These are phyloP conservation scores for Zygosaccharomyces pseudorouxii DNA, from an alignment of 805 yeast genomes.

Conservation along the genomic window DNA sequence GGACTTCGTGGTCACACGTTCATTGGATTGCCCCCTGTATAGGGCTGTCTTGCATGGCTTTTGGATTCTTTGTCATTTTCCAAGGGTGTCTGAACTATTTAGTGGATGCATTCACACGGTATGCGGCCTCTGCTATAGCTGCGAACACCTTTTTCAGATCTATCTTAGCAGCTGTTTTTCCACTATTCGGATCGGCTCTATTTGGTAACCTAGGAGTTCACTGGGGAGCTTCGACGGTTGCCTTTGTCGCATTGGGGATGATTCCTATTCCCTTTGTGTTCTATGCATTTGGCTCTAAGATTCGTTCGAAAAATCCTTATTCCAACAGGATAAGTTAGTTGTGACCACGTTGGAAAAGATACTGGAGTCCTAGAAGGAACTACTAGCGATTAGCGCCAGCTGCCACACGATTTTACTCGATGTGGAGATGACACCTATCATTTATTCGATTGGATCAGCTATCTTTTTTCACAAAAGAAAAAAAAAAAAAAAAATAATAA, in stretches of 20 bases:
- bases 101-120: conserved; percentile 53
- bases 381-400: no score
- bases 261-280: conserved; percentile 56
- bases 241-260: conserved; percentile 46
- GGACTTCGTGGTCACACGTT: conserved; percentile 17
- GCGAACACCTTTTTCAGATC: conserved; percentile 60
- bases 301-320: conserved; percentile 23
- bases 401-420: no score
- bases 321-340: not conserved
- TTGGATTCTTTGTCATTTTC: conserved; percentile 53
- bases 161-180: conserved; percentile 56
- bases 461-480: no score
- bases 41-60: conserved; percentile 49
- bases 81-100: conserved; percentile 57
- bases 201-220: conserved; percentile 2
- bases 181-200: conserved; percentile 41
- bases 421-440: no score
- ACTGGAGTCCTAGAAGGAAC: no score
- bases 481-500: no score
- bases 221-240: conserved; percentile 52
- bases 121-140: conserved; percentile 62
- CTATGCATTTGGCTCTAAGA: conserved; percentile 43
- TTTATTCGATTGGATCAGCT: no score
- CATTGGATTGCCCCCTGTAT: conserved; percentile 57
- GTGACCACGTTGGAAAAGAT: no score